A percentile compares a stretch with the other conserved stretches of the same genome.
Conservation (phyloP, 805 yeast species). For the Metschnikowia gruessii region DNA sequence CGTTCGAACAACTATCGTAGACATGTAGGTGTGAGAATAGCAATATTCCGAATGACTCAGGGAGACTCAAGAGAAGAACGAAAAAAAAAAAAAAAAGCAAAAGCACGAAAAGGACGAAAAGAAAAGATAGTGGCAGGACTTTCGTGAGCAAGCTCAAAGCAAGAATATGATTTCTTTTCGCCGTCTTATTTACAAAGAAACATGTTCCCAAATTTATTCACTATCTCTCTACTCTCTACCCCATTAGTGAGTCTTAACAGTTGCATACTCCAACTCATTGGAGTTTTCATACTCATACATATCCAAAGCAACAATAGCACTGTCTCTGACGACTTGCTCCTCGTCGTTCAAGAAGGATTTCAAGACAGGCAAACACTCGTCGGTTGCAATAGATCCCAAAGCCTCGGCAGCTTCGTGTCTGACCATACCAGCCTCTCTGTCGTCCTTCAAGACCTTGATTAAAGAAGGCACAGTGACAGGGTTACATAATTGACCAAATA, state of each 20-base stretch:
- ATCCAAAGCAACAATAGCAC: conserved; percentile 95
- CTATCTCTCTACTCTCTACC: not conserved
- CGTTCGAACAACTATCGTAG: not conserved
- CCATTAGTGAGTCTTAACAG: conserved; percentile 12
- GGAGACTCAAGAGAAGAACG: not conserved
- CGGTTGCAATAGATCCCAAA: conserved; percentile 93
- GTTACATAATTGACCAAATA: conserved; percentile 94
- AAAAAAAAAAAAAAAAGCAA: not conserved
- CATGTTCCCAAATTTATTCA: not conserved
- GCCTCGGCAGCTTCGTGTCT: conserved; percentile 99
- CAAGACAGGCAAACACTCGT: conserved; percentile 88
- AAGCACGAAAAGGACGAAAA: too few relatives aligned
- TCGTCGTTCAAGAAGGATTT: conserved; percentile 73
- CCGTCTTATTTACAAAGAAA: not conserved
- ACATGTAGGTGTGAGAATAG: not conserved
- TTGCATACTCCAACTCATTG: conserved; percentile 70
- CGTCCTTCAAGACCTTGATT: conserved; percentile 73
- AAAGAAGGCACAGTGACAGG: conserved; percentile 90
- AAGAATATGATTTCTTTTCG: too few relatives aligned
- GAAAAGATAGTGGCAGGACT: too few relatives aligned
- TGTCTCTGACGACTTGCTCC: conserved; percentile 90
- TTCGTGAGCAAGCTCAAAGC: too few relatives aligned
- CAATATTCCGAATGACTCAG: not conserved
- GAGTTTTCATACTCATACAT: conserved; percentile 97
- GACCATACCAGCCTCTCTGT: conserved; percentile 93